Conservation (phyloP, 805 yeast species). For the Brettanomyces anomalus region DNA sequence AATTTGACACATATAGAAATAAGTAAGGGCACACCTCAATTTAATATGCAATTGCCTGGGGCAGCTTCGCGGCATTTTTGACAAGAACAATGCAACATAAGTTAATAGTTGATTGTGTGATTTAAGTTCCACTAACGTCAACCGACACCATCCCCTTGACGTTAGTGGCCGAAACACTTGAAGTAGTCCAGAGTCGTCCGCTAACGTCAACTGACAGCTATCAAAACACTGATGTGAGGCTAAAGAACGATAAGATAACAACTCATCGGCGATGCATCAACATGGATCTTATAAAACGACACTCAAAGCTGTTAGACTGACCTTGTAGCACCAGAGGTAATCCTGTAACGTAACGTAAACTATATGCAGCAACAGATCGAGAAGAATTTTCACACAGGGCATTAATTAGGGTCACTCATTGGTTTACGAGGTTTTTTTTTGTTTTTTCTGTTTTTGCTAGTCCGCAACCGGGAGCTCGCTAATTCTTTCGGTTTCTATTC, state of each 20-base stretch:
- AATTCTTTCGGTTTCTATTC: too few species aligned
- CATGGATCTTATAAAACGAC: background rate
- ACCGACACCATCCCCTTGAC: conserved; percentile 4
- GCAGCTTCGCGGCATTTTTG: too few species aligned
- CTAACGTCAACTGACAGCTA: conserved; percentile 3
- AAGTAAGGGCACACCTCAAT: too few species aligned
- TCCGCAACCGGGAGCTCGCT: too few species aligned
- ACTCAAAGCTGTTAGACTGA: background rate
- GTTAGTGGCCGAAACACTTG: conserved; percentile 2
- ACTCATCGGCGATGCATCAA: background rate
- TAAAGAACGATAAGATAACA: background rate
- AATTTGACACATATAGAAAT: too few species aligned
- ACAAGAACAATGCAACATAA: too few species aligned
- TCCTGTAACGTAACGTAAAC: background rate
- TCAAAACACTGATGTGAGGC: background rate
- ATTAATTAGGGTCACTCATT: background rate
- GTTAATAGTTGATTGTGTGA: too few species aligned
- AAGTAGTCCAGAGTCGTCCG: background rate
- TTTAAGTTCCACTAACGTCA: conserved; percentile 3
- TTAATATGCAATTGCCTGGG: too few species aligned
- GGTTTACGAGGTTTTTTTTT: background rate
- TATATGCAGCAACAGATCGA: too few species aligned
- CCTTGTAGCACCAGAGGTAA: background rate
- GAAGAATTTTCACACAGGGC: too few species aligned
- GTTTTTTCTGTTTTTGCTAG: background rate